A percentile compares a stretch with the other conserved stretches of the same genome.
phyloP scores from a whole-genome alignment of 2,329 filamentous ascomycete genomes.

The Anthostomella pinea region DNA sequence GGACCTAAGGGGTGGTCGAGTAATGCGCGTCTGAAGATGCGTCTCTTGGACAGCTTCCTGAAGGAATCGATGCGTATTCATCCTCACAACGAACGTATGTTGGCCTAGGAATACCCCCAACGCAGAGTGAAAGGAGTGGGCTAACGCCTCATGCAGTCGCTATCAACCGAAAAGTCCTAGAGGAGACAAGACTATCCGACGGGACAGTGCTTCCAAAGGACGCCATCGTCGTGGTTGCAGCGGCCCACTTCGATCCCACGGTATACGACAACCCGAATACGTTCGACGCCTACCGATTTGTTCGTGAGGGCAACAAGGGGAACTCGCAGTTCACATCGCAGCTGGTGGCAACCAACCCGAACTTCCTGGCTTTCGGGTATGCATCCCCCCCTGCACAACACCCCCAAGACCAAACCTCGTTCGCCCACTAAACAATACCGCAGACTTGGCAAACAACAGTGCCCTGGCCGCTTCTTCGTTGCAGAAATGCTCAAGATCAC shows the following conservation, averaged over 20 bases:
- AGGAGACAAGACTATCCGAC: conserved; percentile 8
- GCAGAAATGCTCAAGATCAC: conserved; percentile 10
- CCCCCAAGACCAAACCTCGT: too few species aligned
- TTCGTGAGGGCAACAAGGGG: conserved; percentile 2
- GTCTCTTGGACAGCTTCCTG: conserved; percentile 40
- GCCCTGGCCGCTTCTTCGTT: conserved; percentile 12
- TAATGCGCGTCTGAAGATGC: conserved; percentile 33
- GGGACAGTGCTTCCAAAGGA: conserved; percentile 7
- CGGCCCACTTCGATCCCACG: conserved; percentile 1
- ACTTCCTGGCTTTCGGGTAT: conserved; percentile 6
- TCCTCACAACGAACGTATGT: too few species aligned
- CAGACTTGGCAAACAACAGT: too few species aligned
- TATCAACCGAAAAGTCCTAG: conserved; percentile 2
- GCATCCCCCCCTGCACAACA: conserved; percentile 6
- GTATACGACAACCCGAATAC: conserved; percentile 5
- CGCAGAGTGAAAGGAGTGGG: too few species aligned
- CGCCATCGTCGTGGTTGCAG: conserved; percentile 1
- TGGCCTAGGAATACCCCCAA: too few species aligned
- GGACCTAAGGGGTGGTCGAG: conserved; percentile 32
- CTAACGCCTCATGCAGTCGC: too few species aligned
- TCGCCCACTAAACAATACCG: too few species aligned
- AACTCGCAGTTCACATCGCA: conserved; percentile 5
- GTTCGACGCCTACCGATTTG: conserved; percentile 11
- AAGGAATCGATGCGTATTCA: too few species aligned
- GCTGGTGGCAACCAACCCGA: conserved; percentile 4